phyloP scores from a whole-genome alignment of 2,329 filamentous ascomycete genomes.

The Orbilia blumenaviensis region DNA sequence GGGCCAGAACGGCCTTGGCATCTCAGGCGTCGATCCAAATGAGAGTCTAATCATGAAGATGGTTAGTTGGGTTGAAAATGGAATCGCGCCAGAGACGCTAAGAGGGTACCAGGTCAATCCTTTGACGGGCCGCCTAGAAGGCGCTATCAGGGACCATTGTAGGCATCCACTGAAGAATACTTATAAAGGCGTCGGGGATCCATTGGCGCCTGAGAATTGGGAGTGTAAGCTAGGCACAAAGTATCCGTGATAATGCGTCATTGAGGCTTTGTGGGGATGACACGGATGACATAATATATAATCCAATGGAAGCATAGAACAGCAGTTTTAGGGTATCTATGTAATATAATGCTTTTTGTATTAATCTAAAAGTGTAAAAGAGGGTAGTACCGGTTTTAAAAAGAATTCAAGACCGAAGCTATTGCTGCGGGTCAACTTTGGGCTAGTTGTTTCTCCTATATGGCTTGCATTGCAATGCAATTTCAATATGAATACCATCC shows the following conservation, averaged over 20 bases:
- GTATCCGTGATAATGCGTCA: conserved; percentile 2
- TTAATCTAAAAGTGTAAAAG: neutral
- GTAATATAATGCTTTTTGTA: no score
- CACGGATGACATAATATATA: neutral
- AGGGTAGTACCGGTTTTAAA: no score
- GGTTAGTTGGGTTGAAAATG: conserved; percentile 65
- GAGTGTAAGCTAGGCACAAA: conserved; percentile 18
- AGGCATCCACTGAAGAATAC: conserved; percentile 20
- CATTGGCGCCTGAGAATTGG: conserved; percentile 10
- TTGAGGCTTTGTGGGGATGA: neutral
- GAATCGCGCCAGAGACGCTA: conserved; percentile 59
- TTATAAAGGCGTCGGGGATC: conserved; percentile 42
- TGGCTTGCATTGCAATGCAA: no score
- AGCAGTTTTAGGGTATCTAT: no score
- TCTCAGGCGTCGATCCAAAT: neutral
- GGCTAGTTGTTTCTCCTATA: no score
- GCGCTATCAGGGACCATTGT: conserved; percentile 27
- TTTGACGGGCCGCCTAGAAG: neutral
- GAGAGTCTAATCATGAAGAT: conserved; percentile 62
- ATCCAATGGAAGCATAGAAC: no score
- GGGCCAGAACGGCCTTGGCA: conserved; percentile 1
- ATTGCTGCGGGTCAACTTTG: no score
- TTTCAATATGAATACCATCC: no score
- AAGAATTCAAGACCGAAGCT: no score
- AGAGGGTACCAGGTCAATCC: conserved; percentile 44